Conservation (phyloP, 495 filamentous ascomycete species). For the Xylaria grammica region DNA sequence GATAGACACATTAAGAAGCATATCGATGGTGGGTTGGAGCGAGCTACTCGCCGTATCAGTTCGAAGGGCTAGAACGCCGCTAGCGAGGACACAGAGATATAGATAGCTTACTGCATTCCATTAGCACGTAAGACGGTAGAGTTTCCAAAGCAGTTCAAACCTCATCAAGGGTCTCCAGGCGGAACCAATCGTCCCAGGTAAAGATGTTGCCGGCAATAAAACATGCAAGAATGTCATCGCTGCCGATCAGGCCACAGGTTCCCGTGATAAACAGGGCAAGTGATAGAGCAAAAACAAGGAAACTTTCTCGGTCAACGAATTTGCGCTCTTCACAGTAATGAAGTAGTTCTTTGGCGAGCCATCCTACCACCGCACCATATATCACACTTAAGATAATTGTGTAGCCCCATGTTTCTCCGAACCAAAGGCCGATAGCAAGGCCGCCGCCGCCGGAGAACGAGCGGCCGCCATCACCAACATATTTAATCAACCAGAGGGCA, state of each 20-base stretch:
- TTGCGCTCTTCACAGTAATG: slow-evolving; percentile 82
- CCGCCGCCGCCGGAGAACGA: slow-evolving; percentile 58
- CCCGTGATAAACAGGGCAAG: slow-evolving; percentile 78
- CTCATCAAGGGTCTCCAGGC: slow-evolving; percentile 84
- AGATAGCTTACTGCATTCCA: no score
- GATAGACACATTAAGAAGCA: slow-evolving; percentile 74
- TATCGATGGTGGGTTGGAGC: slow-evolving; percentile 89
- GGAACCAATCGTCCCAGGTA: slow-evolving; percentile 93
- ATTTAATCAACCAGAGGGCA: slow-evolving; percentile 82
- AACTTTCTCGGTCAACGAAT: slow-evolving; percentile 89
- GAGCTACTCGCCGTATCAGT: slow-evolving; percentile 49
- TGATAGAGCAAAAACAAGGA: slow-evolving; percentile 70
- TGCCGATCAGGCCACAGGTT: slow-evolving; percentile 88
- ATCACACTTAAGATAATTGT: slow-evolving; percentile 77
- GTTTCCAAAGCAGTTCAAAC: slow-evolving; percentile 18
- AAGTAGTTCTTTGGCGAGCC: slow-evolving; percentile 78
- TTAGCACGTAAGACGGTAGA: slow-evolving; percentile 4
- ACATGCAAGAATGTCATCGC: slow-evolving; percentile 89
- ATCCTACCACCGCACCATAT: slow-evolving; percentile 80
- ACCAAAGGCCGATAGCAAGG: slow-evolving; percentile 80
- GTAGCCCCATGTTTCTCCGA: slow-evolving; percentile 86
- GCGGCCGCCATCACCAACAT: slow-evolving; percentile 59
- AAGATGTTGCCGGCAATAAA: slow-evolving; percentile 94
- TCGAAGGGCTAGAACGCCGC: not conserved
- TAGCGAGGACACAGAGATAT: no score